These are phyloP conservation scores for Hortaea sp. DNA, from an alignment of 2,329 filamentous ascomycete genomes.

Conservation along the genomic window DNA sequence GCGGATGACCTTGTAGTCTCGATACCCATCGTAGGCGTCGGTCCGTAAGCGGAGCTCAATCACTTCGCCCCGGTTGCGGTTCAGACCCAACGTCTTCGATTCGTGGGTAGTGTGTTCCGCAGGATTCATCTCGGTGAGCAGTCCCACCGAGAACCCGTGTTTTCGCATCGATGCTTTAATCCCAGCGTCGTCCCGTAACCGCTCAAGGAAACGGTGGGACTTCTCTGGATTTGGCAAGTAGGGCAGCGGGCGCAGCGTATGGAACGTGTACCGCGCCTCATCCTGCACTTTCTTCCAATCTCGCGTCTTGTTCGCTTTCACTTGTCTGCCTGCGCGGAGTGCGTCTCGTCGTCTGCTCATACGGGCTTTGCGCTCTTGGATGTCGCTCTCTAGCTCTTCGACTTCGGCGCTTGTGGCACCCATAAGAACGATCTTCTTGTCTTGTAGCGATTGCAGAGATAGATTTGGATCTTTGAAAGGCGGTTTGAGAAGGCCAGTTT, in stretches of 20 bases:
- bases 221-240: conserved; percentile 68
- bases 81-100: conserved; percentile 73
- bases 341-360: conserved; percentile 29
- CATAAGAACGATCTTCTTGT: conserved; percentile 56
- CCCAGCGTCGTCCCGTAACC: conserved; percentile 71
- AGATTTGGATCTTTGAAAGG: conserved; percentile 52
- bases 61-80: conserved; percentile 76
- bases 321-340: conserved; percentile 29
- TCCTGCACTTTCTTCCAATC: conserved; percentile 43
- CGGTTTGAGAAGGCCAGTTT: conserved; percentile 53
- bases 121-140: conserved; percentile 95
- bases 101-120: conserved; percentile 71
- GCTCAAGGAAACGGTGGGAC: conserved; percentile 60
- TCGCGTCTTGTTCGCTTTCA: conserved; percentile 24
- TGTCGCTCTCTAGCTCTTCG: conserved; percentile 42
- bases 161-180: conserved; percentile 74
- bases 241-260: conserved; percentile 61
- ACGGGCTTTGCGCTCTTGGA: conserved; percentile 41
- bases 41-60: conserved; percentile 88
- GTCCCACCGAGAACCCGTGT: conserved; percentile 72
- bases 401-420: conserved; percentile 53
- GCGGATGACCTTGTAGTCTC: conserved; percentile 84
- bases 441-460: conserved; percentile 38
- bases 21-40: conserved; percentile 85
- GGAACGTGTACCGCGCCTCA: conserved; percentile 70